Base-by-base conservation (phyloP, 78 protist species). In the Creolimax fragrantissima region DNA sequence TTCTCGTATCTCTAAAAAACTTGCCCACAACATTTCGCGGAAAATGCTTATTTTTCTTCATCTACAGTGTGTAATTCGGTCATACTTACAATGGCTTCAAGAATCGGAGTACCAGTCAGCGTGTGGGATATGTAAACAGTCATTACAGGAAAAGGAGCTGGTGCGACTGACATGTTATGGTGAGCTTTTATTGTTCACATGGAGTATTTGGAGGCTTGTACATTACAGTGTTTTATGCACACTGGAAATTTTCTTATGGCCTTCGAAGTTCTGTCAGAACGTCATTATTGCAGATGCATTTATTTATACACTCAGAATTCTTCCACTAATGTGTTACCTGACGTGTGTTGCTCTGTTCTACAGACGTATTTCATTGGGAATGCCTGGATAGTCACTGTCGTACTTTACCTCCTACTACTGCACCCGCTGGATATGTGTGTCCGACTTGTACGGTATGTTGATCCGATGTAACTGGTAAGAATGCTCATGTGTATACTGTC, bases 341-440 rank as follows among this genome's bases (percentile, higher is more conserved):
- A n/a, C n/a, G n/a, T n/a, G n/a, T n/a, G n/a, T n/a, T n/a, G n/a
- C n/a, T n/a, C n/a, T n/a, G n/a, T 58, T 24, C 24, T 58, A 3
- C 90, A 88, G 92, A 89, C 11, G 39, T 44, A 17, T 89, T 44
- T 39, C 92, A 89, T 43, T 45, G 92, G 81, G 92, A 43, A 32
- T 89, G 92, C 37, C 83, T 89, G 3, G 83, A 89, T 84, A 45
- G 7, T 3, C 32, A 89, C 5, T 4, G 43, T n/a, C 47, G 47
- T 0, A 6, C 92, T 17, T 3, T 89, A 32, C 92, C 92, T 17
- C 6, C 7, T 1, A 43, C 3, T 6, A 89, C 92, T 3, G 92
- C 92, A 3, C 84, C 92, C 3, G 83, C 92, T 3, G 92, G 92
- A 45, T 89, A 44, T 42, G 7, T 43, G 24, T 89, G 92, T n/a